Base-by-base conservation (phyloP, 257 asterid genomes). In the Orobanche coerulescens region DNA sequence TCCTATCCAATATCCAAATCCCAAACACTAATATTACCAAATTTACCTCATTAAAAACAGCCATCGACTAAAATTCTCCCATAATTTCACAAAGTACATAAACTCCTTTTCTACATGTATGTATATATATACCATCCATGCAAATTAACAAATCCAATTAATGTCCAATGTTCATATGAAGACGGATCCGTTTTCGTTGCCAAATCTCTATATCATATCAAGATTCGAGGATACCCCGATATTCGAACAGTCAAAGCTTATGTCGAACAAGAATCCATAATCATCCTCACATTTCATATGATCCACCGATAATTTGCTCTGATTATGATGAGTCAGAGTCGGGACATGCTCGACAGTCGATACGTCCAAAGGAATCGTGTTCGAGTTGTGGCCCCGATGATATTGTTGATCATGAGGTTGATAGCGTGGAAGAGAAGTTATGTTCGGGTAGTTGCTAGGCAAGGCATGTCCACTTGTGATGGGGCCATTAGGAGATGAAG, bases 231-330 rank as follows among this genome's bases (percentile, higher is more conserved):
- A 44, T 18, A 69, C 59, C 4, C 47, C 52, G 2, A 61, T 67
- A 48, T 44, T 69, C 19, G 73, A 53, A 19, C 39, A 57, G 24
- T 71, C 80, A 25, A 70, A 4, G 64, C 47, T 58, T 76, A 44
- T 62, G 4, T 66, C 80, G 26, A 75, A 67, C 63, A 75, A 53
- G 76, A 66, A 75, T 0, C 73, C 80, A 22, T 68, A 74, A 20
- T 61, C 83, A 11, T 65, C 75, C 62, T 74, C 83, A n/a, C 69
- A 68, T 59, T 53, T 71, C 10, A 43, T 46, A 49, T 69, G 71
- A 3, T 22, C 71, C 18, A 18, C 0, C 4, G 12, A 47, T 54
- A 20, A n/a, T 20, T n/a, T 68, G 18, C 6, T 55, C 5, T 20
- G 28, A 1, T 60, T 54, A 11, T 69, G 16, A 2, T 40, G 61